Base-by-base conservation (phyloP, 164 flowering plant species). In the Kalanchoe fedtschenkoi region DNA sequence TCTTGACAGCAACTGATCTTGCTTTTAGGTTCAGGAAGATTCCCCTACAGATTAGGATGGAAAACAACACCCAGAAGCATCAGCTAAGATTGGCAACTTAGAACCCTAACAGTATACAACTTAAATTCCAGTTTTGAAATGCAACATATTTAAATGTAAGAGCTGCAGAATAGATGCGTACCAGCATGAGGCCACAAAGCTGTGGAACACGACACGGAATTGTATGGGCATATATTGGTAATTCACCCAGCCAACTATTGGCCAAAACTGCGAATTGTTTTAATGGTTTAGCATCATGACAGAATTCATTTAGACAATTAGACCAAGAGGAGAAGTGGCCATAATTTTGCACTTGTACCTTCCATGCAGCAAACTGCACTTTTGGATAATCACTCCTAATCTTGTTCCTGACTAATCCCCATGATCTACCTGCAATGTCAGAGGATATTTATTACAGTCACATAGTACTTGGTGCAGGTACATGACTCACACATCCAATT, bases 181-280 rank as follows among this genome's bases (percentile, higher is more conserved):
- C 96, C 96, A 88, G 85, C 83, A 84, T 4, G 86, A 80, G 61
- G 84, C 96, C 47, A 78, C 75, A 62, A 84, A 75, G 73, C 91
- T 86, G 63, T 77, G 83, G 69, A 88, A 88, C 65, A 86, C 2
- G 32, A 88, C 92, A 1, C 96, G 88, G 68, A 88, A 75, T 68
- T 86, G 89, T 65, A 80, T 17, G 47, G 92, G 96, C 84, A 88
- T 72, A 42, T 86, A 88, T 53, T 80, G 84, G 74, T 88, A 79
- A 64, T 88, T 88, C 66, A 88, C 74, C 88, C 84, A 84, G 54
- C 80, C 86, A 61, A 88, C 81, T 1, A 84, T 67, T n/a, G 96
- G 96, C 91, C 88, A 82, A 68, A 88, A 81, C 91, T 86, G 87
- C 76, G 74, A 64, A 39, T 26, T 60, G 11, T 22, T 35, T 1